Evolutionary conservation across 805 yeast species (phyloP), one percentile per base, ranked within the genome.

Genomic region (Candida berthetii): DNA sequence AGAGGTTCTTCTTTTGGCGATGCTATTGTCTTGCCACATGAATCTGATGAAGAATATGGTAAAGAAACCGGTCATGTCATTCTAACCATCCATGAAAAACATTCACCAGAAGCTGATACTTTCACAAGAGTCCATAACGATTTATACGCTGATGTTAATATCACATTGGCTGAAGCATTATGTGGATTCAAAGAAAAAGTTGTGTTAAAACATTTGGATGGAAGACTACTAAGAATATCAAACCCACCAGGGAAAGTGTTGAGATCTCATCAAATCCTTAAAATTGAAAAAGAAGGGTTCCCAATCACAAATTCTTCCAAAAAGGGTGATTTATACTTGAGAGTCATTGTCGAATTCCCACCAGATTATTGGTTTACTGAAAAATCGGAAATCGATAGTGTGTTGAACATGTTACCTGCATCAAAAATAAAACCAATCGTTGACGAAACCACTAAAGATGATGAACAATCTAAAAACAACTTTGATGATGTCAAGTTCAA

Each of bases 331-430:
- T 64, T 89, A 48, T 88, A 78, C 53, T 68, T 89, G 15, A 75
- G 71, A 40, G 60, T 86, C n/a, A 76, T 76, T 17, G 78, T 90
- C 40, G 87, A 80, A 50, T 89, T 90, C 58, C 97, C 96, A 2
- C 70, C 71, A 29, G 95, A 88, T 60, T 76, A 81, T 53, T 89
- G 96, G 96, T 81, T 82, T 53, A 61, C 76, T 49, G 96, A 88
- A 58, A 76, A 72, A 52, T 70, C 78, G 43, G 96, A 88, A 54
- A 41, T 81, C 3, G 44, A 61, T 19, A 74, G 71, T 45, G 64
- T 85, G 40, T 69, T 65, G 48, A 74, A 77, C 43, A 63, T 82
- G 17, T 62, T 85, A 38, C 89, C 85, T 4, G 60, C 54, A 7
- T 40, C 40, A 37, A 34, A 33, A 39, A 22, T 22, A 22, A 22